Evolutionary conservation across 176 grass and related monocot species (phyloP).

Genomic region (Ensete ventricosum): DNA sequence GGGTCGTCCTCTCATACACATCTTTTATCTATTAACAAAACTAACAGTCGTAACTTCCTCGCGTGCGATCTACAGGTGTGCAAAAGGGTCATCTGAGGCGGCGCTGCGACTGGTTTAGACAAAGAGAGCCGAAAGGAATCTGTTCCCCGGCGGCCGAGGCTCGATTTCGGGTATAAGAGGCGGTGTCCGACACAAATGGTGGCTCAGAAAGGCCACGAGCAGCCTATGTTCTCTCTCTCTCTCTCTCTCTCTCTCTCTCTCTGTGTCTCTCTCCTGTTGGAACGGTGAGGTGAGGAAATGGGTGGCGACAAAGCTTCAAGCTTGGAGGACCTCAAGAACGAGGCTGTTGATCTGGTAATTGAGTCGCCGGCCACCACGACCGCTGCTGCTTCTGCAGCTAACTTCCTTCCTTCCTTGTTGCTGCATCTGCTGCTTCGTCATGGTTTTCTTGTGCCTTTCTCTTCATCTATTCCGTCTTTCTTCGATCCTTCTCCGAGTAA

Average conservation of each 20-base stretch:
- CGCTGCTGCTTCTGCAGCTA: background rate
- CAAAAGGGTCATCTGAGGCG: background rate
- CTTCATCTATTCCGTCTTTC: background rate
- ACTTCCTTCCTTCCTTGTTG: background rate
- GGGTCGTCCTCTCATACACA: background rate
- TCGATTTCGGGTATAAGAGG: background rate
- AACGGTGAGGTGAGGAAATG: background rate
- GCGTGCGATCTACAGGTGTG: background rate
- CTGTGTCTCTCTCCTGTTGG: background rate
- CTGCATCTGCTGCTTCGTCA: background rate
- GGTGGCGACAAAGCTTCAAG: background rate
- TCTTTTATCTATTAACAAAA: background rate
- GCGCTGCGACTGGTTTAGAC: background rate
- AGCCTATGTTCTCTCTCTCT: background rate
- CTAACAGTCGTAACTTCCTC: background rate
- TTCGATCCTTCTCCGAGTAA: no score
- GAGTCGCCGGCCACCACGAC: background rate
- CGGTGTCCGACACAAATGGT: background rate
- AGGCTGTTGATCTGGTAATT: slow-evolving; percentile 85
- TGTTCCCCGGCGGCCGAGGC: background rate
- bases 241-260: background rate
- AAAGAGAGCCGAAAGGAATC: background rate
- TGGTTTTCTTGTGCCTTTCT: background rate
- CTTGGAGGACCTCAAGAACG: slow-evolving; percentile 71
- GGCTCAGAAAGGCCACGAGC: background rate